Conservation (phyloP, 768 basidiomycete species). For the Hygrocybe punicea region DNA sequence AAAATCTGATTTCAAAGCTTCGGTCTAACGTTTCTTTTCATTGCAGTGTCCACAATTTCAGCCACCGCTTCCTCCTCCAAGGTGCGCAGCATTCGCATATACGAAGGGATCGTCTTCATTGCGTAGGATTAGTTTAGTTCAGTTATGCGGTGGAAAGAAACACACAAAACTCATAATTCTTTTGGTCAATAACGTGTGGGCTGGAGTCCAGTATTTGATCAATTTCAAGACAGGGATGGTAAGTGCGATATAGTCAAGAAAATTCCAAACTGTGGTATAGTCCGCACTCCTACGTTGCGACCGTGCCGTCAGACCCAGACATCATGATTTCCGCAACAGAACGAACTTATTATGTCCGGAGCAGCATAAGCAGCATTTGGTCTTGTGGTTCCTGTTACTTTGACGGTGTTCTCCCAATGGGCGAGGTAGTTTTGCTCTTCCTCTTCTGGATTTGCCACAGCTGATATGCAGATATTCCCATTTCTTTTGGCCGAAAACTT, state of each 20-base stretch:
- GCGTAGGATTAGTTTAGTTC: neutral
- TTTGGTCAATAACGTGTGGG: slow-evolving; percentile 45
- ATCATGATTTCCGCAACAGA: neutral
- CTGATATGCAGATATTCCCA: slow-evolving; percentile 17
- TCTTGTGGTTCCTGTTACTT: slow-evolving; percentile 59
- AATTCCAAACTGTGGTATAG: slow-evolving; percentile 66
- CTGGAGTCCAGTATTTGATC: slow-evolving; percentile 49
- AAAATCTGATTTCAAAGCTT: no score
- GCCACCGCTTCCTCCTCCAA: slow-evolving; percentile 76
- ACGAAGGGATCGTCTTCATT: slow-evolving; percentile 55
- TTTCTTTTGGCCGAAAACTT: neutral
- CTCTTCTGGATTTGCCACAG: slow-evolving; percentile 67
- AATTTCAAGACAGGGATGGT: slow-evolving; percentile 65
- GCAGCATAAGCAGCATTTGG: slow-evolving; percentile 62
- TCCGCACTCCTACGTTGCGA: slow-evolving; percentile 36
- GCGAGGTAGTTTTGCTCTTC: slow-evolving; percentile 54
- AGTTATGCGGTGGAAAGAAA: slow-evolving; percentile 2
- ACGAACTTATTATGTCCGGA: slow-evolving; percentile 50
- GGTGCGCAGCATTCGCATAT: slow-evolving; percentile 54
- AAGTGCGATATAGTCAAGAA: slow-evolving; percentile 61
- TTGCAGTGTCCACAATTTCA: slow-evolving; percentile 58
- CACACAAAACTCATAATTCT: slow-evolving; percentile 54
- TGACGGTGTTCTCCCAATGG: slow-evolving; percentile 55
- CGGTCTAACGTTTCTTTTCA: slow-evolving; percentile 29
- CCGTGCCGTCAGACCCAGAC: slow-evolving; percentile 8